Base-by-base conservation (phyloP, 805 yeast species). In the Scheffersomyces lignosus region DNA sequence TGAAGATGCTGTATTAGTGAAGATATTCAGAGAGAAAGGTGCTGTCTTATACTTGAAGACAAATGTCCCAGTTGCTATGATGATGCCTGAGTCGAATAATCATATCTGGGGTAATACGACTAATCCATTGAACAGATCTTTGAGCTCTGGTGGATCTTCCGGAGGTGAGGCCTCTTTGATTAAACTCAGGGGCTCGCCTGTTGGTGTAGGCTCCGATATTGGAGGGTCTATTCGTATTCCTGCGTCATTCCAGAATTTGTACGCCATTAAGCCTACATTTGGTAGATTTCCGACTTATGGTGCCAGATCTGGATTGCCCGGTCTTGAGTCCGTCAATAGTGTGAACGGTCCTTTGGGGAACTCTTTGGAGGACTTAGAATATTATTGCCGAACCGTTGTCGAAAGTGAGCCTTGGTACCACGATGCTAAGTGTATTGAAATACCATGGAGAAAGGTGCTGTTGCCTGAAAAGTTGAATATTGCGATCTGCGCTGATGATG, bases 21-120 rank as follows among this genome's bases (percentile, higher is more conserved):
- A 54, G 9, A 54, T 68, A 20, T 51, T 79, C 5, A 50, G 67
- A 18, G 57, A 62, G 2, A 43, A 60, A 23, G 85, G 85, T 24
- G 83, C 80, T 1, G 70, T 80, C 2, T 66, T 78, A 34, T 72
- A 71, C 43, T 71, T 69, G 31, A 78, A 78, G 52, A 80, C 85
- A 3, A 74, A 66, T 39, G 73, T 66, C 18, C 80, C 81, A 1
- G 68, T 66, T 30, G 74, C 77, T 3, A 66, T 72, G 72, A 67
- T 73, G 73, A 58, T 64, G 56, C 65, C 71, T 12, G 81, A 77
- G 42, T 57, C 78, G 6, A 59, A 55, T 32, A 70, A 69, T 48
- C 60, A 64, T 42, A 47, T 76, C 23, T 71, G 56, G 37, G 81
- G 81, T 1, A 56, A 62, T 26, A 73, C 79, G 12, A 41, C 56